phyloP scores from a whole-genome alignment of 2,329 filamentous ascomycete species.

The Aspergillus texensis region DNA sequence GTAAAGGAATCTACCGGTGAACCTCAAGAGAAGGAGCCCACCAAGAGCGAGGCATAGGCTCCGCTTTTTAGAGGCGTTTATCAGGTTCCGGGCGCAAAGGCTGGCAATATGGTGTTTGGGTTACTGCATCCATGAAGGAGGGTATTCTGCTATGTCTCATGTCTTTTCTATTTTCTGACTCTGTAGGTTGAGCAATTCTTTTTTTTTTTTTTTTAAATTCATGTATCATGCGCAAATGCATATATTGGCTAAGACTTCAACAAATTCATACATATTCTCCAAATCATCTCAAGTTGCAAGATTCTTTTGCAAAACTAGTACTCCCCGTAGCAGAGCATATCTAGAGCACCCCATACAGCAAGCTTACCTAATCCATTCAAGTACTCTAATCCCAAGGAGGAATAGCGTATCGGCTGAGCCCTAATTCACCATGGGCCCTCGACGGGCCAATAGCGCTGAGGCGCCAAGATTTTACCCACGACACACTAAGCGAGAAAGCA shows the following conservation, averaged over 20 bases:
- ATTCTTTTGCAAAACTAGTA: background rate
- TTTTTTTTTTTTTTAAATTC: background rate
- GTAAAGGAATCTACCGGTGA: constrained; percentile 25
- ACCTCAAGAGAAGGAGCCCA: constrained; percentile 34
- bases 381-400: constrained; percentile 10
- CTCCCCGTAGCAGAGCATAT: background rate
- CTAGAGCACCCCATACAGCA: background rate
- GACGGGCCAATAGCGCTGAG: constrained; percentile 28
- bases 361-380: constrained; percentile 8
- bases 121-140: constrained; percentile 21
- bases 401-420: constrained; percentile 27
- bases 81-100: constrained; percentile 39
- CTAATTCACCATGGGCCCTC: constrained; percentile 38
- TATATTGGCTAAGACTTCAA: background rate
- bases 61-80: constrained; percentile 25
- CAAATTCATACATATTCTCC: background rate
- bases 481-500: constrained; percentile 50
- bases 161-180: constrained; percentile 1
- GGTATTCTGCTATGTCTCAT: constrained; percentile 18
- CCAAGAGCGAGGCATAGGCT: constrained; percentile 34
- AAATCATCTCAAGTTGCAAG: too few species aligned
- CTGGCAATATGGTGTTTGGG: constrained; percentile 41
- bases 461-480: constrained; percentile 48
- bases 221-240: constrained; percentile 2
- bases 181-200: constrained; percentile 1